phyloP scores from a whole-genome alignment of 805 yeast species.

The Nakazawaea siamensis region DNA sequence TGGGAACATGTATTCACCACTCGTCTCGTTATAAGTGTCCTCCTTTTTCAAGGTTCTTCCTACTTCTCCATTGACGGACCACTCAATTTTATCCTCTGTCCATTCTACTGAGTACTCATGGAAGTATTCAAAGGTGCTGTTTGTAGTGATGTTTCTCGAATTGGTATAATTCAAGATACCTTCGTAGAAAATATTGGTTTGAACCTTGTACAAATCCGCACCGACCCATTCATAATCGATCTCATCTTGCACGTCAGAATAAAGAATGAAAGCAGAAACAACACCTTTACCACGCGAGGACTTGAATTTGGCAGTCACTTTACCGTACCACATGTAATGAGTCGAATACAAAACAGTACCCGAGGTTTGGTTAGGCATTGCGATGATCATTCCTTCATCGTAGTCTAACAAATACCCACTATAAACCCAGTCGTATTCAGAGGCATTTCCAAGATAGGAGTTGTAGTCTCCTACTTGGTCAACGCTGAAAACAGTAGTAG shows the following conservation, averaged over 20 bases:
- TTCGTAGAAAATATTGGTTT: slow-evolving; percentile 75
- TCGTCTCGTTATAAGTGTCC: slow-evolving; percentile 57
- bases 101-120: slow-evolving; percentile 78
- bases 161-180: slow-evolving; percentile 67
- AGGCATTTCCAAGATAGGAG: slow-evolving; percentile 55
- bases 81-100: slow-evolving; percentile 60
- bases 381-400: slow-evolving; percentile 51
- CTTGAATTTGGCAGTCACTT: slow-evolving; percentile 58
- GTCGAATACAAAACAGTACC: slow-evolving; percentile 82
- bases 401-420: slow-evolving; percentile 49
- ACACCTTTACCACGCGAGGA: slow-evolving; percentile 77
- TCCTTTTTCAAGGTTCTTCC: slow-evolving; percentile 58
- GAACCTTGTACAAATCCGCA: slow-evolving; percentile 52
- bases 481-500: slow-evolving; percentile 32
- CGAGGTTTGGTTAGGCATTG: slow-evolving; percentile 68
- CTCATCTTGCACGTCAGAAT: slow-evolving; percentile 85
- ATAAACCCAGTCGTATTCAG: slow-evolving; percentile 62
- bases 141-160: slow-evolving; percentile 32
- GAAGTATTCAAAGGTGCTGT: slow-evolving; percentile 55
- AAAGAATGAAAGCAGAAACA: slow-evolving; percentile 71
- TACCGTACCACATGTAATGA: slow-evolving; percentile 83
- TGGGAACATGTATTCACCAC: slow-evolving; percentile 49
- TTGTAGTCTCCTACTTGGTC: slow-evolving; percentile 17
- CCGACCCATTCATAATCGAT: slow-evolving; percentile 87
- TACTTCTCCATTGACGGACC: slow-evolving; percentile 65